phyloP scores from a whole-genome alignment of 345 rosid species.

The Hibiscus trionum region DNA sequence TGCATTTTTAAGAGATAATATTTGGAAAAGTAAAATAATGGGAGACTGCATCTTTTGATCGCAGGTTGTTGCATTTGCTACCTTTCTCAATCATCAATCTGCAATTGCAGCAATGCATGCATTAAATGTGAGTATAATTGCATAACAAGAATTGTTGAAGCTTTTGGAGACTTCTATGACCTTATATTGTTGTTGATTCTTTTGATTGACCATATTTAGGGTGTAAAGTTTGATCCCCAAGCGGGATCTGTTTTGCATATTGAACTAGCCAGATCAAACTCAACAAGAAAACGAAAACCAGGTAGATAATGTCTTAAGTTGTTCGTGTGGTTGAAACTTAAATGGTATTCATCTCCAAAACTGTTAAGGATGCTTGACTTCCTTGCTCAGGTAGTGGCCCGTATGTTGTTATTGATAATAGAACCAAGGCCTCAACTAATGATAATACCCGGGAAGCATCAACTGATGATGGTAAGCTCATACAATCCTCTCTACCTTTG shows the following conservation, averaged over 20 bases:
- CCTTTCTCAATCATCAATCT: constrained; percentile 63
- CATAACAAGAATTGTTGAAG: background rate
- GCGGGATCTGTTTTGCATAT: constrained; percentile 65
- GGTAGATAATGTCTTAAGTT: constrained; percentile 25
- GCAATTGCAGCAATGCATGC: constrained; percentile 65
- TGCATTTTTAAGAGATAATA: background rate
- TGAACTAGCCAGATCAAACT: constrained; percentile 83
- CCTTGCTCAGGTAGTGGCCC: constrained; percentile 49
- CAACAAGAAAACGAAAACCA: constrained; percentile 63
- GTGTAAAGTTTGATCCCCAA: constrained; percentile 81
- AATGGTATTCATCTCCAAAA: background rate
- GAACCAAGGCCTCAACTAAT: constrained; percentile 33
- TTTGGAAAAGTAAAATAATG: background rate
- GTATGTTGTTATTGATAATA: constrained; percentile 78
- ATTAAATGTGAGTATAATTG: constrained; percentile 48
- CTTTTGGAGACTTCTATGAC: background rate
- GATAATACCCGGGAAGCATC: constrained; percentile 38
- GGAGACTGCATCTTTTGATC: constrained; percentile 1
- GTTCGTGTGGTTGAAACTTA: background rate
- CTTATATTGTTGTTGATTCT: background rate
- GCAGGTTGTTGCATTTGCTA: constrained; percentile 91
- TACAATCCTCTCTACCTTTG: background rate
- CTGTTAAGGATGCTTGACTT: constrained; percentile 4
- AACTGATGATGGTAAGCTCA: constrained; percentile 45
- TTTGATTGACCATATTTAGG: constrained; percentile 34